These are phyloP conservation scores for Ascobolus immersus DNA, from an alignment of 495 filamentous ascomycete species.

Conservation along the genomic window DNA sequence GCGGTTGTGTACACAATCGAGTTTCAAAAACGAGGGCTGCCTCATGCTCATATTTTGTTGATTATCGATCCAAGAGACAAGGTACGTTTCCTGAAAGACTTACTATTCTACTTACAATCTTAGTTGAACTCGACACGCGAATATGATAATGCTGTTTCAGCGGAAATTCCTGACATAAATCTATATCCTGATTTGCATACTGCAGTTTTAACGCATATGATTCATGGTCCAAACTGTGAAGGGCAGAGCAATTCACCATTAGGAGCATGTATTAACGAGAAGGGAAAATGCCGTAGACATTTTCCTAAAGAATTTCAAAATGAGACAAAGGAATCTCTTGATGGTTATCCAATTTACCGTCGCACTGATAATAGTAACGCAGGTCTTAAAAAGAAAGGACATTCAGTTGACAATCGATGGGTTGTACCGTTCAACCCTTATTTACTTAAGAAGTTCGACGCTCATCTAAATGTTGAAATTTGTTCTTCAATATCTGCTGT, in stretches of 20 bases:
- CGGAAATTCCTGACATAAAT: too few species aligned
- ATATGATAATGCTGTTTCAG: too few species aligned
- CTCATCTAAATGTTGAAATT: constrained; percentile 7
- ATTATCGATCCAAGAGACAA: background rate
- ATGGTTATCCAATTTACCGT: background rate
- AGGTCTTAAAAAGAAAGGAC: background rate
- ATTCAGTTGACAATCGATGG: constrained; percentile 5
- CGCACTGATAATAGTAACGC: background rate
- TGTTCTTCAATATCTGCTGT: constrained; percentile 4
- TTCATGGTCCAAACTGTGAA: too few species aligned
- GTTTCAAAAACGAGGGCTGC: constrained; percentile 7
- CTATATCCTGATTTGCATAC: too few species aligned
- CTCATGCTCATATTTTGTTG: constrained; percentile 4
- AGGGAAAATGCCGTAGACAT: too few species aligned
- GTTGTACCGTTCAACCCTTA: constrained; percentile 8
- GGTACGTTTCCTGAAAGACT: background rate
- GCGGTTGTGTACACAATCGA: constrained; percentile 7
- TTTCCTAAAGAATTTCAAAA: background rate
- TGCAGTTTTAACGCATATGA: too few species aligned
- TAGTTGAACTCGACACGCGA: too few species aligned
- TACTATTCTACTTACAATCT: too few species aligned
- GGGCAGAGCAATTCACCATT: too few species aligned
- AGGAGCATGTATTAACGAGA: too few species aligned
- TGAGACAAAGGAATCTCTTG: background rate
- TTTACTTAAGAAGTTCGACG: too few species aligned